phyloP scores from a whole-genome alignment of 345 rosid genomes.

The Mallotus nudiflorus region DNA sequence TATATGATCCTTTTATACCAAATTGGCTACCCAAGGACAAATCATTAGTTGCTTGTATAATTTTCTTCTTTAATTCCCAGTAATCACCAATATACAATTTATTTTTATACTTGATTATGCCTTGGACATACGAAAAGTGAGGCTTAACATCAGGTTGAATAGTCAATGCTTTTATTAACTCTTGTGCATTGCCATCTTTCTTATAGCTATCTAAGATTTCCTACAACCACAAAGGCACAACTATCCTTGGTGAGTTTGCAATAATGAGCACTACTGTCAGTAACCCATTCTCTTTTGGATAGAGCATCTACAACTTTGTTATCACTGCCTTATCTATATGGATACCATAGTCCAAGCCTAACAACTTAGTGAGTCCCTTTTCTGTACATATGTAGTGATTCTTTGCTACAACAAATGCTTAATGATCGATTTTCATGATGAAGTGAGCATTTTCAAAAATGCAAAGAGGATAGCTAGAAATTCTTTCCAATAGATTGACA shows the following conservation, averaged over 20 bases:
- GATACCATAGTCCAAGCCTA: background rate
- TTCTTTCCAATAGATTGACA: background rate
- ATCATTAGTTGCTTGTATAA: background rate
- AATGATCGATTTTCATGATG: background rate
- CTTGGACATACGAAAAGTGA: background rate
- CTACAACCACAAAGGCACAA: background rate
- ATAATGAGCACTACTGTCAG: background rate
- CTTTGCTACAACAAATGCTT: background rate
- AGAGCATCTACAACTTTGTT: background rate
- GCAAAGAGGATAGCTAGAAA: background rate
- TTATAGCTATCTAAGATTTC: background rate
- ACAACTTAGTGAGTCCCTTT: background rate
- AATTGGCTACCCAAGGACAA: background rate
- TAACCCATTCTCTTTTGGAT: background rate
- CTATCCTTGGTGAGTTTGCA: background rate
- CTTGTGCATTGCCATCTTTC: background rate
- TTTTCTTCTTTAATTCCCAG: background rate
- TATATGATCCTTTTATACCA: background rate
- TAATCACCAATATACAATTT: background rate
- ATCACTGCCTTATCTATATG: background rate
- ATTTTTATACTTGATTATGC: background rate
- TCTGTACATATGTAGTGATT: background rate
- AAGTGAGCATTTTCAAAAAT: background rate
- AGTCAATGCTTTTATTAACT: background rate
- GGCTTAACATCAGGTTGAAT: background rate